These are phyloP conservation scores for Lachancea kluyveri DNA, from an alignment of 805 yeast genomes.

Conservation along the genomic window DNA sequence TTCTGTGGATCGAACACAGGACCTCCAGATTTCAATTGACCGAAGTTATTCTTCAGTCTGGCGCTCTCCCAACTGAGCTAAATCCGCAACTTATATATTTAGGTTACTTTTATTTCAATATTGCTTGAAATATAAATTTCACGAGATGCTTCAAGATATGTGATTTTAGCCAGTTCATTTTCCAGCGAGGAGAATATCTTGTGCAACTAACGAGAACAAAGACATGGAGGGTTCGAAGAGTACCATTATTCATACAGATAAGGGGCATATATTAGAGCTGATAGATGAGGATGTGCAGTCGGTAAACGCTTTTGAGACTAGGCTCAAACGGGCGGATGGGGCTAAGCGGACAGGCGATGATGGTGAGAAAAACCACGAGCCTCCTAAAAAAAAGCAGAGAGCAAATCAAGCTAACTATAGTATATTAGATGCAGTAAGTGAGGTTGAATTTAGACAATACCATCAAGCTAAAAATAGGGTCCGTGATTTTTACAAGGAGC, in stretches of 20 bases:
- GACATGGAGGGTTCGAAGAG: too few species aligned
- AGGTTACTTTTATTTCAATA: too few species aligned
- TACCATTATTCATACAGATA: constrained; percentile 12
- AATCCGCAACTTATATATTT: too few species aligned
- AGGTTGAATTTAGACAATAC: constrained; percentile 50
- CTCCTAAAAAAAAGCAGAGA: constrained; percentile 4
- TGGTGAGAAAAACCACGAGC: not conserved
- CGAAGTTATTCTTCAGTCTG: constrained; percentile 33
- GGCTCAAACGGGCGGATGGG: constrained; percentile 15
- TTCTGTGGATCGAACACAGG: constrained; percentile 86
- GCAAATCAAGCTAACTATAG: constrained; percentile 1
- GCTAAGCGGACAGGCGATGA: constrained; percentile 2
- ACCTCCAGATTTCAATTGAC: constrained; percentile 49
- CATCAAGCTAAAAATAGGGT: constrained; percentile 66
- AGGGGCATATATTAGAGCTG: constrained; percentile 32
- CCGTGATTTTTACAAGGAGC: constrained; percentile 58
- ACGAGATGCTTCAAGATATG: too few species aligned
- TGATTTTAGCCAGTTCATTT: too few species aligned
- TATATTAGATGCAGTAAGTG: constrained; percentile 27
- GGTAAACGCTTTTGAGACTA: constrained; percentile 33
- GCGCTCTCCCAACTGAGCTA: constrained; percentile 43
- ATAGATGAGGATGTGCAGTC: constrained; percentile 41
- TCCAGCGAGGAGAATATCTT: too few species aligned
- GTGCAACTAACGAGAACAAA: too few species aligned
- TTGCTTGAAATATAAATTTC: too few species aligned